Percentiles rank a stretch among this genome's conserved stretches.
These are phyloP conservation scores for Silene vulgaris DNA, from an alignment of 179 eudicot species.

Conservation along the genomic window DNA sequence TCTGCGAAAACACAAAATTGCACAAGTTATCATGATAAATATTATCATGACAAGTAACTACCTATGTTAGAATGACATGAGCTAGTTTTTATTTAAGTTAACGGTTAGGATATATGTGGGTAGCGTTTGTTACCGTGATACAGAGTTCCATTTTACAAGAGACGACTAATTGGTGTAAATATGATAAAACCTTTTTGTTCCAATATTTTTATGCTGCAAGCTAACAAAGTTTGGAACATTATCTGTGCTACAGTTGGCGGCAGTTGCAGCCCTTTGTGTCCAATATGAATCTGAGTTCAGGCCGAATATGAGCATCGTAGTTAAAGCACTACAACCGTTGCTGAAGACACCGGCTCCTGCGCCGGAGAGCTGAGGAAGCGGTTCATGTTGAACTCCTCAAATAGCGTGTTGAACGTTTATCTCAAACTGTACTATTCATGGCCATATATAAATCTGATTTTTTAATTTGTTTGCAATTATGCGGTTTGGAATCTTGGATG, in stretches of 20 bases:
- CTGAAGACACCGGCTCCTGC: slow-evolving; percentile 27
- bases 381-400: neutral
- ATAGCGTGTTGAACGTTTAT: slow-evolving; percentile 19
- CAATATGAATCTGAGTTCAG: slow-evolving; percentile 41
- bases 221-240: slow-evolving; percentile 5
- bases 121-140: no score
- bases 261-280: slow-evolving; percentile 40
- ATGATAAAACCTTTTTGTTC: neutral
- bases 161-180: no score
- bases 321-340: slow-evolving; percentile 37
- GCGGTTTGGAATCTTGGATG: slow-evolving; percentile 25
- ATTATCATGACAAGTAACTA: neutral
- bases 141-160: no score
- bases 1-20: neutral
- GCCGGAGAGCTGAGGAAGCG: slow-evolving; percentile 19
- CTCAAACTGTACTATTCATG: slow-evolving; percentile 18
- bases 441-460: slow-evolving; percentile 20
- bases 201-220: neutral
- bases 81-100: no score
- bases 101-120: no score
- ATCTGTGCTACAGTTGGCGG: slow-evolving; percentile 28
- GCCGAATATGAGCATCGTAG: slow-evolving; percentile 45
- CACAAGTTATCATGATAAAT: neutral
- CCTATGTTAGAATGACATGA: neutral
- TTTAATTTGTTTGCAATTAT: slow-evolving; percentile 27